phyloP scores from a whole-genome alignment of 2,329 filamentous ascomycete genomes.

The Sporothrix mexicana region DNA sequence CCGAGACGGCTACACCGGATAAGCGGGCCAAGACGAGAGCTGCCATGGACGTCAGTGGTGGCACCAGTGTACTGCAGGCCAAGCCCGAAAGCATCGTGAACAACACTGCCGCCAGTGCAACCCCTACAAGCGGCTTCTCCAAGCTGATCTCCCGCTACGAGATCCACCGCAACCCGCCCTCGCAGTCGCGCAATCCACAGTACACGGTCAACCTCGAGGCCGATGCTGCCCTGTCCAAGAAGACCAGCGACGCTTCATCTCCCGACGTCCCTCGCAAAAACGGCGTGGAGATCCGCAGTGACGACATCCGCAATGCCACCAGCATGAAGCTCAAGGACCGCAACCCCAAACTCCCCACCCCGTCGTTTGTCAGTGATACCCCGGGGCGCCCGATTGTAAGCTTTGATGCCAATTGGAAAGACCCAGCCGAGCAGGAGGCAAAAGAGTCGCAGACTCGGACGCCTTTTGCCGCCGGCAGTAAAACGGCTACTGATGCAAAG shows the following conservation, averaged over 20 bases:
- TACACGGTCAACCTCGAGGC: slow-evolving; percentile 72
- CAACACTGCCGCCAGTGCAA: slow-evolving; percentile 50
- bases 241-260: slow-evolving; percentile 34
- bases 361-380: slow-evolving; percentile 87
- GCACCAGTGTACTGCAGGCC: slow-evolving; percentile 50
- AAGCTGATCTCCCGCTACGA: slow-evolving; percentile 58
- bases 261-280: slow-evolving; percentile 68
- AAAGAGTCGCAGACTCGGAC: background rate
- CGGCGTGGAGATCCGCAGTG: slow-evolving; percentile 79
- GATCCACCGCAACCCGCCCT: slow-evolving; percentile 83
- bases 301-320: slow-evolving; percentile 89
- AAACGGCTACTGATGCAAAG: slow-evolving; percentile 73
- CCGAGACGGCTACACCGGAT: slow-evolving; percentile 56
- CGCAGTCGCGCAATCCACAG: slow-evolving; percentile 78
- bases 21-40: slow-evolving; percentile 24
- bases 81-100: slow-evolving; percentile 71
- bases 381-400: slow-evolving; percentile 95
- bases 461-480: slow-evolving; percentile 40
- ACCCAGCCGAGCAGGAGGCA: slow-evolving; percentile 49
- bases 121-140: slow-evolving; percentile 33
- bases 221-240: slow-evolving; percentile 42
- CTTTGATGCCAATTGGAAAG: slow-evolving; percentile 85
- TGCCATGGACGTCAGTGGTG: background rate
- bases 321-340: slow-evolving; percentile 87
- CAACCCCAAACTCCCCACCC: slow-evolving; percentile 84